Conservation (phyloP, 176 grass and related monocot genomes). For the Hsuehochloa calcarea region DNA sequence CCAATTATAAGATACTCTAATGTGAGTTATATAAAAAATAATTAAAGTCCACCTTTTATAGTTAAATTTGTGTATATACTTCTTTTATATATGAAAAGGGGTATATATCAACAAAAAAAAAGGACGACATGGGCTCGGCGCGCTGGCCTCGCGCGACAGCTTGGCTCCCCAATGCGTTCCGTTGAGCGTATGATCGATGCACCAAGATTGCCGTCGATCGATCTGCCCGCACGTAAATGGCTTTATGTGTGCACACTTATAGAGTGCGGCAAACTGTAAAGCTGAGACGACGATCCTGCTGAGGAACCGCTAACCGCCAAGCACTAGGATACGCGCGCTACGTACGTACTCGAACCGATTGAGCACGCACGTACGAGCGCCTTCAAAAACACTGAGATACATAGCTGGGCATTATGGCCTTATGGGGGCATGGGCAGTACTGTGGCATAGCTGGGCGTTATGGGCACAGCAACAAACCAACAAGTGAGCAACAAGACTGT, state of each 20-base stretch:
- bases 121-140: too few relatives aligned
- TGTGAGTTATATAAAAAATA: too few relatives aligned
- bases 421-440: not conserved
- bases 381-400: not conserved
- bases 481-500: not conserved
- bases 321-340: not conserved
- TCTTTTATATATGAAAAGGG: too few relatives aligned
- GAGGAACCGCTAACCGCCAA: not conserved
- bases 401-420: too few relatives aligned
- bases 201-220: not conserved
- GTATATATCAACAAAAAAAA: too few relatives aligned
- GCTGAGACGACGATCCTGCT: not conserved
- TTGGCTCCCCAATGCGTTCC: not conserved
- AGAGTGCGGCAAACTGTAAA: not conserved
- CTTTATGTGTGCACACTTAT: not conserved
- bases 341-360: not conserved
- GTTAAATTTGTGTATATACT: too few relatives aligned
- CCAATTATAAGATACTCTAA: too few relatives aligned
- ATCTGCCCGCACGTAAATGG: not conserved
- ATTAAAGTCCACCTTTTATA: too few relatives aligned
- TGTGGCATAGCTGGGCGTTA: not conserved
- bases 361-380: not conserved
- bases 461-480: not conserved
- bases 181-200: not conserved
- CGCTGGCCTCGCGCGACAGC: too few relatives aligned